A percentile compares a stretch with the other conserved stretches of the same genome.
Evolutionary conservation across 495 filamentous ascomycete species (phyloP).

Genomic region (Hypoxylon perforatum): DNA sequence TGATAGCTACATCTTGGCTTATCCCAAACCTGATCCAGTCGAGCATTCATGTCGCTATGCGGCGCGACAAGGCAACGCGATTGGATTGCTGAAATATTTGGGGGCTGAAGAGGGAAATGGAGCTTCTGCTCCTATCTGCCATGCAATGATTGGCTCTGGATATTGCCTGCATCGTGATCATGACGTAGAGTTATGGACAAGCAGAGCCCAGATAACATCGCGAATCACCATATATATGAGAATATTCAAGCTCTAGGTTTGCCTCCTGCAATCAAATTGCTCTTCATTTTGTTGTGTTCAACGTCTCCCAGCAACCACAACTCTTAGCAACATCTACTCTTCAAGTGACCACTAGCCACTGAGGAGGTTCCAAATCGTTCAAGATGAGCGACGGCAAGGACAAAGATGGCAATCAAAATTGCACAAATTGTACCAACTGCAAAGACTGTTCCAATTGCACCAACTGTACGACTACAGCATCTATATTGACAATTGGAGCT

Average conservation of each 20-base stretch:
- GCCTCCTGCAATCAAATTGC: too few relatives aligned
- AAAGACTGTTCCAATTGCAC: constrained; percentile 4
- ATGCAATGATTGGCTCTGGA: constrained; percentile 7
- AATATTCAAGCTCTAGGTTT: neutral
- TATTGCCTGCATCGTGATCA: constrained; percentile 1
- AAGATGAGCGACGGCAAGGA: constrained; percentile 7
- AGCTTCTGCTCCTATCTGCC: constrained; percentile 12
- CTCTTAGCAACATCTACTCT: neutral
- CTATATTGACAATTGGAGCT: neutral
- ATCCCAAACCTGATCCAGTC: neutral
- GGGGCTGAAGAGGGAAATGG: neutral
- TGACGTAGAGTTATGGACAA: constrained; percentile 1
- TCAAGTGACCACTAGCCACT: neutral
- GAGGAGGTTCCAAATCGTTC: neutral
- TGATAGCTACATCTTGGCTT: neutral
- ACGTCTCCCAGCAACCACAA: neutral
- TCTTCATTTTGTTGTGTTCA: neutral
- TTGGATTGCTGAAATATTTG: neutral
- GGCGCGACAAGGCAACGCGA: neutral
- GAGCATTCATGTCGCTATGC: neutral
- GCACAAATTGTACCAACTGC: constrained; percentile 4
- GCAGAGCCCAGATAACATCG: neutral
- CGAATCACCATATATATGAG: neutral
- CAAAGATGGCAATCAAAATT: constrained; percentile 8
- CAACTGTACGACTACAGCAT: neutral